Base-by-base conservation (phyloP, 176 grass and related monocot genomes). In the Aegilops tauschii region DNA sequence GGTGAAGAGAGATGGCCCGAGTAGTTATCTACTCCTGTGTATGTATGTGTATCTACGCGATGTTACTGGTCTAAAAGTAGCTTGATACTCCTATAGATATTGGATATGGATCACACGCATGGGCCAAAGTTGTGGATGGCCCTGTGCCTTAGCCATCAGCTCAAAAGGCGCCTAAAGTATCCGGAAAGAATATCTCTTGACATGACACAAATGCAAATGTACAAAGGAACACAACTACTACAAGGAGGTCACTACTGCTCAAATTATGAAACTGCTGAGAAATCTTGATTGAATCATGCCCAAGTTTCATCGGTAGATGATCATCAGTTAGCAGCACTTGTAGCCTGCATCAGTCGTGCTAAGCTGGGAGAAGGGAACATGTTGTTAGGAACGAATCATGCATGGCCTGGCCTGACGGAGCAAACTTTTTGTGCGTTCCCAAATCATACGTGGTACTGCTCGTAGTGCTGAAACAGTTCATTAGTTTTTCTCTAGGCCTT, bases 41-140 rank as follows among this genome's bases (percentile, higher is more conserved):
- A n/a, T 32, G 18, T 34, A 11, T 32, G 20, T 49, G 27, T 34
- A 59, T 32, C 45, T 70, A 23, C 18, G 37, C 27, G 63, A 40
- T n/a, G 27, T 73, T 37, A 20, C 47, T 58, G 32, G 34, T 88
- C 31, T 34, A 37, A 88, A 83, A 83, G 69, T 68, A 28, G 65
- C 29, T 34, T 65, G 25, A 63, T 47, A 27, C 21, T 29, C 11
- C 25, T 32, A 31, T 30, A 6, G 14, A 13, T 47, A 74, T 69
- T 77, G 79, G 73, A 83, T 78, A 86, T 72, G 80, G 80, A 14
- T 83, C 28, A 83, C 84, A 56, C 80, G 73, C 79, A 71, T 86
- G 69, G 69, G n/a, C 45, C 84, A 87, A 73, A 62, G 79, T 44
- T 45, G 73, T 9, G 31, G 44, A 79, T 90, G 54, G 78, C 78